These are phyloP conservation scores for Chrysoporthe deuterocubensis DNA, from an alignment of 2,329 filamentous ascomycete genomes.

Conservation along the genomic window DNA sequence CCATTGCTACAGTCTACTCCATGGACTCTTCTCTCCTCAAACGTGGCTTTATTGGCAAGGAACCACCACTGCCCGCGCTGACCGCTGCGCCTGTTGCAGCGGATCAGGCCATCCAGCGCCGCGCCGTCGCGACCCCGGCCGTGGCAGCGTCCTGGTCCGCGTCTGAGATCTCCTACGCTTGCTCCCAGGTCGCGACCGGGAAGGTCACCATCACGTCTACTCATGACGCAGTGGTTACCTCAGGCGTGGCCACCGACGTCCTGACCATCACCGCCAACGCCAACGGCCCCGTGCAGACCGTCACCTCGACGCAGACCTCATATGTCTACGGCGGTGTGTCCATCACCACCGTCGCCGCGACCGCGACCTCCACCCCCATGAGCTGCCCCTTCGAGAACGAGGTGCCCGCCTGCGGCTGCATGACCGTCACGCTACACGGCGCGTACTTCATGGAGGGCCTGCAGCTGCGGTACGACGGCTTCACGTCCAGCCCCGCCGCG, in stretches of 20 bases:
- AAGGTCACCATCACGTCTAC: not conserved
- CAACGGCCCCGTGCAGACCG: not conserved
- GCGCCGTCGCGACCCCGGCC: not conserved
- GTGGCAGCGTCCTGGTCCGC: constrained; percentile 1
- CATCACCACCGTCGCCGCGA: constrained; percentile 3
- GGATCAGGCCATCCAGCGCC: not conserved
- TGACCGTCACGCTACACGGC: not conserved
- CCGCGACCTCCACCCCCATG: not conserved
- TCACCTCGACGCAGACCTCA: not conserved
- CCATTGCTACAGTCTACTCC: not conserved
- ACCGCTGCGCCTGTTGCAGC: not conserved
- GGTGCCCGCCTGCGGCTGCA: not conserved
- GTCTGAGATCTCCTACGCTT: not conserved
- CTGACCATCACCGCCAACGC: not conserved
- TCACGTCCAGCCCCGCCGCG: not conserved
- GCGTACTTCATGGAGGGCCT: constrained; percentile 1
- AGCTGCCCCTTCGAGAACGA: constrained; percentile 1
- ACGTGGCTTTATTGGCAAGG: not conserved
- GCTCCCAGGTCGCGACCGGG: not conserved
- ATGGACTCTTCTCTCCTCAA: not conserved
- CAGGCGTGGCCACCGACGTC: not conserved
- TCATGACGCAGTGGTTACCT: not conserved
- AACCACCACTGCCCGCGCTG: not conserved
- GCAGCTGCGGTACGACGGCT: not conserved
- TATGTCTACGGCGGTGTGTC: not conserved